Evolutionary conservation across 2,329 filamentous ascomycete species (phyloP), one percentile per base, ranked within the genome.

Genomic region (Colletotrichum musicola): DNA sequence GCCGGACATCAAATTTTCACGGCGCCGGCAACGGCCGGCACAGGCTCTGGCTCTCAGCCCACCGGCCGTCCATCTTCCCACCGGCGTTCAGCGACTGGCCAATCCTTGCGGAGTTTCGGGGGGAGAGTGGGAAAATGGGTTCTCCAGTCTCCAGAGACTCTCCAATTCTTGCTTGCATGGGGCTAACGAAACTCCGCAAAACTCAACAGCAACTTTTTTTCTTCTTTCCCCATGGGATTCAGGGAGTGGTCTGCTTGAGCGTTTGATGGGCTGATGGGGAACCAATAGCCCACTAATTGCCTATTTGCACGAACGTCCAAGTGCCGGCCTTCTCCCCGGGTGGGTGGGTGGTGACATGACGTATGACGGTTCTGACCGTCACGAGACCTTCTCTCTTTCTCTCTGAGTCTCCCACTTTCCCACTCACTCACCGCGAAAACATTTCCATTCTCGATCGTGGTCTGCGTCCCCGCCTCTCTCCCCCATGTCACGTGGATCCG

Each of bases 191-290:
- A 60, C 66, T 57, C 66, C 62, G 61, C 62, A 61, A 56, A 51
- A 40, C 55, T 40, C 30, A 56, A 50, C 25, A 51, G 30, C 22
- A 35, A 35, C 30, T 35, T 35, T 35, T 30, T 30, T 35, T 35
- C n/a, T 35, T 35, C 30, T 35, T 69, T 47, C 62, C 66, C 66
- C 62, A 51, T 61, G 66, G 62, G 30, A 7, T 35, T 9, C 9
- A 35, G 7, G 30, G 25, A 56, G 20, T 69, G 50, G 55, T 51
- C 30, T 56, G 50, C 42, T 56, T 30, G 47, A 30, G 50, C 22
- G 9, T 35, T 35, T 35, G 10, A 35, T 35, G 30, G 49, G 12
- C 47, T 6, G 35, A 67, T 51, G 51, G 59, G 53, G 62, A 30
- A n/a, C n/a, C 40, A 44, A 47, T 46, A 56, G 47, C 49, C 62